These are phyloP conservation scores for Phytophthora hybrid DNA, from an alignment of 352 stramenopile genomes.

Conservation along the genomic window DNA sequence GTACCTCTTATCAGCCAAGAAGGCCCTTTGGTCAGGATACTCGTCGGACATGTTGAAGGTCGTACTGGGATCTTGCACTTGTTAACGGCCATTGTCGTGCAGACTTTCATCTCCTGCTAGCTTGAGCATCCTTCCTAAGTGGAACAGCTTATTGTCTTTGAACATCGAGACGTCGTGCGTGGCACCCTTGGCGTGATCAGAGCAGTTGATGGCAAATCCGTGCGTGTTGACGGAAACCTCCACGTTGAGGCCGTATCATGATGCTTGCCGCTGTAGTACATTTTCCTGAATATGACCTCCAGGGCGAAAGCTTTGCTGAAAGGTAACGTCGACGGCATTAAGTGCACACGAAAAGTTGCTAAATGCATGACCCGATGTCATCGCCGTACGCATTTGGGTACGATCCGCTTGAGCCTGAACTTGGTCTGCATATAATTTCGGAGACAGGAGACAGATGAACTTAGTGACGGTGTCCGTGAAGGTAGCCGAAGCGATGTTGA, in stretches of 20 bases:
- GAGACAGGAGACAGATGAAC: not conserved
- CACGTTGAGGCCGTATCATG: constrained; percentile 7
- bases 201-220: constrained; percentile 11
- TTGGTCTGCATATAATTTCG: not conserved
- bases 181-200: not conserved
- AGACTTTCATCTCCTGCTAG: not conserved
- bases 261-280: constrained; percentile 8
- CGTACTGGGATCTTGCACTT: no score
- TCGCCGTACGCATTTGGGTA: not conserved
- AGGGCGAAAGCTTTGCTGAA: constrained; percentile 3
- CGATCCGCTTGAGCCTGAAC: not conserved
- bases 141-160: not conserved
- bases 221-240: constrained; percentile 1
- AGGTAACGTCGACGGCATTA: constrained; percentile 9
- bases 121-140: not conserved
- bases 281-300: not conserved
- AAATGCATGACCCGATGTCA: not conserved
- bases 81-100: not conserved
- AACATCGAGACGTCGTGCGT: constrained; percentile 4
- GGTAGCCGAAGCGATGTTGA: not conserved
- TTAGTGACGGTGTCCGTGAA: not conserved
- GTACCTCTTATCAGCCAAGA: constrained; percentile 8
- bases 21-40: not conserved
- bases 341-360: constrained; percentile 3
- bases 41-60: not conserved